Percentiles rank a stretch among this genome's conserved stretches.
These are phyloP conservation scores for Heracleum sosnowskyi DNA, from an alignment of 129 eudicot species.

Conservation along the genomic window DNA sequence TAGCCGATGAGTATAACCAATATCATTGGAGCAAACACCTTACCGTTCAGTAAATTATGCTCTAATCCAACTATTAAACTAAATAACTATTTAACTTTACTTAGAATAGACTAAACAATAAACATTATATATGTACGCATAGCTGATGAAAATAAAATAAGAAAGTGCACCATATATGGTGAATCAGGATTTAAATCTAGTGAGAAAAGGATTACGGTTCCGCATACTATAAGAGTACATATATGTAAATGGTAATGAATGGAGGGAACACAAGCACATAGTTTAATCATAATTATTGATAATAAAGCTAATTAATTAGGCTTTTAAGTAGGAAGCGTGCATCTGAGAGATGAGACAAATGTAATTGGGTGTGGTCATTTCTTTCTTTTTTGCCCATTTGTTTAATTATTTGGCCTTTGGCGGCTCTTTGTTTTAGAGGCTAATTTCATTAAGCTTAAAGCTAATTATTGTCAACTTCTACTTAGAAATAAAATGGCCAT, in stretches of 20 bases:
- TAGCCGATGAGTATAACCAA: too few relatives aligned
- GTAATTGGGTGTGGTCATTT: not conserved
- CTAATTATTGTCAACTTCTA: not conserved
- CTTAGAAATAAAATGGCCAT: not conserved
- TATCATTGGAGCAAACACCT: too few relatives aligned
- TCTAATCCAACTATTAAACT: too few relatives aligned
- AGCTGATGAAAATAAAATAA: too few relatives aligned
- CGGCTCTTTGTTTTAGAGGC: slow-evolving; percentile 9
- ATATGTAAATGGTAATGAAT: not conserved
- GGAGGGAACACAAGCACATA: slow-evolving; percentile 36
- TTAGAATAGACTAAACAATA: not conserved
- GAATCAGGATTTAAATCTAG: not conserved
- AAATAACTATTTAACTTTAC: not conserved
- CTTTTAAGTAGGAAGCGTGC: slow-evolving; percentile 31
- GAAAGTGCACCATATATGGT: not conserved
- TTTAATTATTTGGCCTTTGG: not conserved
- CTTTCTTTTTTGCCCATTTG: not conserved
- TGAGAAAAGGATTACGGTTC: not conserved
- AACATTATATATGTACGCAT: too few relatives aligned
- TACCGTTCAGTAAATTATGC: too few relatives aligned
- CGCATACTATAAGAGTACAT: not conserved
- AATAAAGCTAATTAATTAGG: not conserved
- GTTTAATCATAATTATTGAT: slow-evolving; percentile 20
- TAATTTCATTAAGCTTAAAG: not conserved
- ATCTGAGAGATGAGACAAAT: slow-evolving; percentile 15